A percentile compares a stretch with the other conserved stretches of the same genome.
phyloP scores from a whole-genome alignment of 768 basidiomycete species.

The Mycena metata region DNA sequence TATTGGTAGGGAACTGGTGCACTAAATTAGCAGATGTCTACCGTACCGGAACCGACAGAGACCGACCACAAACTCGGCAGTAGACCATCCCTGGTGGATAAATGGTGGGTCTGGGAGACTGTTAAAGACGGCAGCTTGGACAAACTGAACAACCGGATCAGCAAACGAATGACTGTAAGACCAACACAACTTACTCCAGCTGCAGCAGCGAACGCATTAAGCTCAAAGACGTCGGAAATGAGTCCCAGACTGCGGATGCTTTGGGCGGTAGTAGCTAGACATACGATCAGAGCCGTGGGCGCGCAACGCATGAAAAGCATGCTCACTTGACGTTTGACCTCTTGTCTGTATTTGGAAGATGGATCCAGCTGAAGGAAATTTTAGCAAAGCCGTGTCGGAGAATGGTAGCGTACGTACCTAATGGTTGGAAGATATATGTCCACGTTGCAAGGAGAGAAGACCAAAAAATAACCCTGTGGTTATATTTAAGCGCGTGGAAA shows the following conservation, averaged over 20 bases:
- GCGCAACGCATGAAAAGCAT: conserved; percentile 1
- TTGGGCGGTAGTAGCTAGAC: conserved; percentile 54
- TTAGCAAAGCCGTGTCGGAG: conserved; percentile 34
- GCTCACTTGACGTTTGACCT: conserved; percentile 36
- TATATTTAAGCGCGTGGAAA: conserved; percentile 62
- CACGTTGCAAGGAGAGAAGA: conserved; percentile 64
- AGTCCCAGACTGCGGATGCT: conserved; percentile 61
- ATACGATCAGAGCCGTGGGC: conserved; percentile 5
- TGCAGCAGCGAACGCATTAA: conserved; percentile 71
- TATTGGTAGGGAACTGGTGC: conserved; percentile 48
- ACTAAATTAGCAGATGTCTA: background rate
- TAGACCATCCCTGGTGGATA: conserved; percentile 54
- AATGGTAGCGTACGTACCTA: conserved; percentile 57
- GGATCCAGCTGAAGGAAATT: conserved; percentile 52
- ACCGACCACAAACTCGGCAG: conserved; percentile 47
- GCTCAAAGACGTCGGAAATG: conserved; percentile 54
- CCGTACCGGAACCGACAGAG: conserved; percentile 2
- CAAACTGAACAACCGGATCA: conserved; percentile 29
- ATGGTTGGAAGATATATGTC: conserved; percentile 67
- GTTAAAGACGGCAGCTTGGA: conserved; percentile 46
- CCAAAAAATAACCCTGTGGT: conserved; percentile 66
- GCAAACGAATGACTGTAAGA: background rate
- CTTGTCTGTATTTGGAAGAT: conserved; percentile 53
- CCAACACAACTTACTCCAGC: conserved; percentile 60
- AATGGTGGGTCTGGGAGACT: conserved; percentile 60